phyloP scores from a whole-genome alignment of 805 yeast genomes.

The Naumovozyma dairenensis region DNA sequence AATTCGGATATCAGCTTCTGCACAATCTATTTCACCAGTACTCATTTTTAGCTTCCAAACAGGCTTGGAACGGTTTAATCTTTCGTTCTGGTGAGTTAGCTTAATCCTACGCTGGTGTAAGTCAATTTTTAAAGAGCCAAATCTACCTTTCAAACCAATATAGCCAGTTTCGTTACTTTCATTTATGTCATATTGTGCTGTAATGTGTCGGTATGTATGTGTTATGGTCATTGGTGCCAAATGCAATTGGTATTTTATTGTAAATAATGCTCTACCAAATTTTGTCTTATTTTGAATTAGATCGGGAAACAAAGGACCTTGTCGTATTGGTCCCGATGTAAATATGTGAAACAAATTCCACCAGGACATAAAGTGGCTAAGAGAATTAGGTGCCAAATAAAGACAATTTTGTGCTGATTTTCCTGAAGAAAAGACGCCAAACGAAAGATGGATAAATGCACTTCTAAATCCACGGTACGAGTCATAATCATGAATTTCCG shows the following conservation, averaged over 20 bases:
- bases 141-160: slow-evolving; percentile 58
- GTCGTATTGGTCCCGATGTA: slow-evolving; percentile 65
- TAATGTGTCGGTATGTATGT: slow-evolving; percentile 57
- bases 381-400: slow-evolving; percentile 62
- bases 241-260: slow-evolving; percentile 64
- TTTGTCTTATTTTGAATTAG: slow-evolving; percentile 37
- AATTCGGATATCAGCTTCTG: slow-evolving; percentile 58
- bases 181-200: slow-evolving; percentile 33
- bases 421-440: slow-evolving; percentile 27
- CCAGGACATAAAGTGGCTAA: slow-evolving; percentile 67
- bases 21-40: slow-evolving; percentile 60
- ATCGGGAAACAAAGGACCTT: slow-evolving; percentile 57
- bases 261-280: slow-evolving; percentile 59
- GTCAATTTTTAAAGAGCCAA: slow-evolving; percentile 45
- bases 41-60: slow-evolving; percentile 49
- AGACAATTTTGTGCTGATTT: slow-evolving; percentile 49
- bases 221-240: slow-evolving; percentile 60
- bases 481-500: slow-evolving; percentile 39
- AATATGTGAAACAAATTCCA: slow-evolving; percentile 73
- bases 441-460: slow-evolving; percentile 49
- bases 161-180: slow-evolving; percentile 33
- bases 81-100: slow-evolving; percentile 34
- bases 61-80: slow-evolving; percentile 35
- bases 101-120: slow-evolving; percentile 46
- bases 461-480: slow-evolving; percentile 54